These are phyloP conservation scores for Annulohypoxylon maeteangense DNA, from an alignment of 495 filamentous ascomycete genomes.

Conservation along the genomic window DNA sequence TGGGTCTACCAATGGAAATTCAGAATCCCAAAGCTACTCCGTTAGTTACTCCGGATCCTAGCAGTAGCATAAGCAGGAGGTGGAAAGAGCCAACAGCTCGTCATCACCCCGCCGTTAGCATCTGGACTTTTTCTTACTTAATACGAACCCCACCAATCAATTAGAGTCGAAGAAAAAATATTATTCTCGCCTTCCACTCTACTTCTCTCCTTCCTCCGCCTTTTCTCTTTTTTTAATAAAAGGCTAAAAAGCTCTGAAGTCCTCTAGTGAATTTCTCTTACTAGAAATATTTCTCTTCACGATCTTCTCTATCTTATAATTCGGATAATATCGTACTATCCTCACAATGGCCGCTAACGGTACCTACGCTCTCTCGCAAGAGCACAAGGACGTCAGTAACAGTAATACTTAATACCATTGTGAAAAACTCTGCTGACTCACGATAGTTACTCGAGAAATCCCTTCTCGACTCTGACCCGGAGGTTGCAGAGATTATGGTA, in stretches of 20 bases:
- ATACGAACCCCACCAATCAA: slow-evolving; percentile 38
- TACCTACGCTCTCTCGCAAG: slow-evolving; percentile 85
- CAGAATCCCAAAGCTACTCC: slow-evolving; percentile 21
- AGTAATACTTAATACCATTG: slow-evolving; percentile 49
- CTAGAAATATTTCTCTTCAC: neutral
- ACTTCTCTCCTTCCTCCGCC: neutral
- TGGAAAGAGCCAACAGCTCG: slow-evolving; percentile 11
- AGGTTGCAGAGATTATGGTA: slow-evolving; percentile 96
- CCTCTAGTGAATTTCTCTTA: neutral
- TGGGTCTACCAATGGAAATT: slow-evolving; percentile 7
- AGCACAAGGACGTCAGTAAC: slow-evolving; percentile 84
- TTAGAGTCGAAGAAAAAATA: slow-evolving; percentile 20
- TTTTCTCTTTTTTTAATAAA: slow-evolving; percentile 7
- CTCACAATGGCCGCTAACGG: slow-evolving; percentile 52
- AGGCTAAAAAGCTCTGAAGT: neutral
- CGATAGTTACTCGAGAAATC: slow-evolving; percentile 87
- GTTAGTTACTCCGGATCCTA: slow-evolving; percentile 39
- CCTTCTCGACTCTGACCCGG: slow-evolving; percentile 85
- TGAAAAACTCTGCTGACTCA: slow-evolving; percentile 58
- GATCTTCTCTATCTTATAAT: neutral
- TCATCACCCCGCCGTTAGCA: slow-evolving; percentile 33
- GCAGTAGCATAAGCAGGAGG: neutral
- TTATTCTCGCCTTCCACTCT: slow-evolving; percentile 10
- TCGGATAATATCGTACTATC: slow-evolving; percentile 11
- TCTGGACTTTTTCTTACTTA: slow-evolving; percentile 24